Base-by-base conservation (phyloP, 768 basidiomycete genomes). In the Austroboletus eburneus region DNA sequence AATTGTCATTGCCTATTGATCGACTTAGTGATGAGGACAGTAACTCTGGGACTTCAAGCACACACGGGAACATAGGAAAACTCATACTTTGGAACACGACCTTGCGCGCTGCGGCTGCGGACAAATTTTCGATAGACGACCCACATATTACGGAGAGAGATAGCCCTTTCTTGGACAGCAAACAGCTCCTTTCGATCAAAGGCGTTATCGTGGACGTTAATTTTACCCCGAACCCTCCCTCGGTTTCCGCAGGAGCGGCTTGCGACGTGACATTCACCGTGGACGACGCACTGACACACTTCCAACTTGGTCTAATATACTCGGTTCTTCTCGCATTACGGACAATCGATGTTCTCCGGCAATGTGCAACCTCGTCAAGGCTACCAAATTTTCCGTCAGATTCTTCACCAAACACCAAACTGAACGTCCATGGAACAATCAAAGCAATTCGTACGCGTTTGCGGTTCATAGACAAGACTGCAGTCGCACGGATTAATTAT, bases 271-370 rank as follows among this genome's bases (percentile, higher is more conserved):
- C 72, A 1, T 59, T 81, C 13, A 57, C 68, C n/a, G 65, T 87
- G 17, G 79, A 83, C 14, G 72, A 74, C 42, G 62, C 83, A 24
- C 70, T 73, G 29, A 70, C 72, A 6, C 69, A 69, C 36, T 72
- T 90, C 49, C 76, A 80, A 55, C 65, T 89, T 45, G 77, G 79
- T 14, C 81, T 86, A 59, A 69, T 84, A 24, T 93, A 93, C 60
- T 83, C 80, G 55, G 56, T 72, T 14, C 69, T 92, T 35, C 74
- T 91, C 39, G 87, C 83, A 9, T 41, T 73, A 8, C 74, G 76
- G 38, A 80, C 79, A 3, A 24, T 85, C 13, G 65, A 71, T 50
- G 59, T 63, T 1, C 59, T 88, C 22, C 34, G 55, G 5, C 56
- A 58, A 20, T 57, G 56, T 48, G 47, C 47, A 30, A 45, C 36